These are phyloP conservation scores for Climacium dendroides DNA, from an alignment of 225 moss, liverwort and hornwort genomes.

Conservation along the genomic window DNA sequence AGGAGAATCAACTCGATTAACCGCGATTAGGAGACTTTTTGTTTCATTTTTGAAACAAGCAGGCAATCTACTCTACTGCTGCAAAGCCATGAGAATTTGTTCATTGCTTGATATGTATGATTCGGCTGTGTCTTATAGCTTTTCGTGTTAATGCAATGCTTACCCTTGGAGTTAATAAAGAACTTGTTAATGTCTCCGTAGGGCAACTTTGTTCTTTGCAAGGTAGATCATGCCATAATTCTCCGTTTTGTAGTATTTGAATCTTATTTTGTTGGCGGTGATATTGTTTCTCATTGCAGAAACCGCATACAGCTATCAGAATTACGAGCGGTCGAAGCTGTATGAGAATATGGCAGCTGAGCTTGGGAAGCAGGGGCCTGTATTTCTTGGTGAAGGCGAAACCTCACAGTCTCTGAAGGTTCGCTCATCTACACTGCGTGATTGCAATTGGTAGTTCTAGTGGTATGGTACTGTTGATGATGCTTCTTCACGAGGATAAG, in stretches of 20 bases:
- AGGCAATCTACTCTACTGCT: not conserved
- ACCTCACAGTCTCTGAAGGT: slow-evolving; percentile 89
- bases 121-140: not conserved
- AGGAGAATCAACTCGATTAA: not conserved
- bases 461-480: not conserved
- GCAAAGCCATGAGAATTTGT: not conserved
- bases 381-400: slow-evolving; percentile 58
- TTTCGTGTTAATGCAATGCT: not conserved
- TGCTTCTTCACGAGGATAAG: not conserved
- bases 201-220: not conserved
- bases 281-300: not conserved
- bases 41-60: not conserved
- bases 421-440: not conserved
- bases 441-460: not conserved
- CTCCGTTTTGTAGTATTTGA: not conserved
- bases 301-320: slow-evolving; percentile 7
- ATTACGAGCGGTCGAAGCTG: slow-evolving; percentile 40
- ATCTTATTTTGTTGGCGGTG: not conserved
- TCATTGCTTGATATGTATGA: not conserved
- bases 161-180: not conserved
- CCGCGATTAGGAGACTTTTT: not conserved
- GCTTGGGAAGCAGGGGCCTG: slow-evolving; percentile 47
- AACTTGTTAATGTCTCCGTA: not conserved
- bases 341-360: slow-evolving; percentile 62
- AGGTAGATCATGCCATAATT: not conserved